A percentile compares a stretch with the other conserved stretches of the same genome.
phyloP scores from a whole-genome alignment of 768 basidiomycete species.

The Erythrobasidium yunnanense region DNA sequence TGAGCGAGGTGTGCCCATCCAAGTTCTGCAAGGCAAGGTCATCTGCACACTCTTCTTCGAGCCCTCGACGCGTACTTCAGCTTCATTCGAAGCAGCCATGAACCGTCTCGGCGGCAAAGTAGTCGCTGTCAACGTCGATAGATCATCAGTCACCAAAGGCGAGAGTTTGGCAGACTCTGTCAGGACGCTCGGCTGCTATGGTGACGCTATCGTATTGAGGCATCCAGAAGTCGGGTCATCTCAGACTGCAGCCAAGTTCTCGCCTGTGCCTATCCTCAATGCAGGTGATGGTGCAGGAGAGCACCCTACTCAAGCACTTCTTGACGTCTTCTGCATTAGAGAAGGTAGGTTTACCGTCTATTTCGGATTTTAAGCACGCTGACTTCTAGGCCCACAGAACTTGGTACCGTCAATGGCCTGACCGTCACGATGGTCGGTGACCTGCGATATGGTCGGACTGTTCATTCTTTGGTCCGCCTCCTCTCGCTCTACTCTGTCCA shows the following conservation, averaged over 20 bases:
- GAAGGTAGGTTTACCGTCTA: not conserved
- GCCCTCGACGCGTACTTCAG: constrained; percentile 86
- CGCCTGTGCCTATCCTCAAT: constrained; percentile 88
- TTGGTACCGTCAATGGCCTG: constrained; percentile 93
- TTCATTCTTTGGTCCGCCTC: constrained; percentile 86
- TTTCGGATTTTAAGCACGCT: too few species aligned
- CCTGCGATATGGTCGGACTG: constrained; percentile 93
- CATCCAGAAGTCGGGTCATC: constrained; percentile 89
- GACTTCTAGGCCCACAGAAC: constrained; percentile 93
- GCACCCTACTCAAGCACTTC: constrained; percentile 78
- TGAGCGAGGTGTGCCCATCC: constrained; percentile 75
- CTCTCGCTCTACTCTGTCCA: constrained; percentile 83
- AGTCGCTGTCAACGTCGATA: constrained; percentile 66
- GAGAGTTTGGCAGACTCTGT: constrained; percentile 88
- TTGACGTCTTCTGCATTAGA: not conserved
- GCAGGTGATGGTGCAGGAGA: constrained; percentile 96
- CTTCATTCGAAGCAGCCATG: constrained; percentile 97
- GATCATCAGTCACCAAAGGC: constrained; percentile 83
- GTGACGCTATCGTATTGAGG: constrained; percentile 83
- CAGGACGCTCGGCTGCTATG: constrained; percentile 86
- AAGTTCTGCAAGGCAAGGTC: constrained; percentile 80
- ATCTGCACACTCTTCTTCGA: constrained; percentile 91
- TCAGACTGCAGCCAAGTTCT: constrained; percentile 91
- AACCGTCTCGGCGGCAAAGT: constrained; percentile 94
- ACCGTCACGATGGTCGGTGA: constrained; percentile 76